Percentiles rank a stretch among this genome's conserved stretches.
Evolutionary conservation across 1,284 basidiomycete species (phyloP).

Genomic region (Peniophora sp.): DNA sequence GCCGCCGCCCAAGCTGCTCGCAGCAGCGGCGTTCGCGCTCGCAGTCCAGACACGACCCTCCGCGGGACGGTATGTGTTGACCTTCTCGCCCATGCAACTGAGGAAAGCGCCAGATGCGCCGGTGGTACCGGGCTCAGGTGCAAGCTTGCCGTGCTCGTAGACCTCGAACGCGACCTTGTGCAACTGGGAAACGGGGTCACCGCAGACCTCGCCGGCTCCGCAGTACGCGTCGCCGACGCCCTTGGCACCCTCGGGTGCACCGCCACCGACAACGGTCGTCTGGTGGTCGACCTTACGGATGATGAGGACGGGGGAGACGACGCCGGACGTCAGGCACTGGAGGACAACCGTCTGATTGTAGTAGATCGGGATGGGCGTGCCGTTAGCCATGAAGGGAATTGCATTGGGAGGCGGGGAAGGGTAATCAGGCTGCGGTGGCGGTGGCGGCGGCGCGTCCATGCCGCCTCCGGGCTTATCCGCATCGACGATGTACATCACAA

Average conservation of each 20-base stretch:
- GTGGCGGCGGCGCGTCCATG: constrained; percentile 68
- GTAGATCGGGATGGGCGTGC: constrained; percentile 78
- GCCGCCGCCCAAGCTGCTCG: constrained; percentile 29
- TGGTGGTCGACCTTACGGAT: constrained; percentile 91
- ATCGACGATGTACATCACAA: constrained; percentile 92
- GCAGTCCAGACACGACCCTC: constrained; percentile 62
- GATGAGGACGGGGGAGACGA: constrained; percentile 87
- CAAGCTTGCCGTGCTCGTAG: constrained; percentile 60
- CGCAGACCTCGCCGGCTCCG: constrained; percentile 77
- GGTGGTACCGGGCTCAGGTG: constrained; percentile 64
- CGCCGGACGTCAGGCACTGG: constrained; percentile 90
- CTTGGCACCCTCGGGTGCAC: constrained; percentile 73
- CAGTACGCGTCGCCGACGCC: constrained; percentile 78
- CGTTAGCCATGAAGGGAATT: constrained; percentile 72
- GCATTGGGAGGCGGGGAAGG: constrained; percentile 87
- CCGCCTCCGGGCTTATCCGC: constrained; percentile 73
- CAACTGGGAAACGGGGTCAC: constrained; percentile 90
- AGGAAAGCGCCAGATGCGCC: constrained; percentile 74
- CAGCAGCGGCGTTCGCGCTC: constrained; percentile 25
- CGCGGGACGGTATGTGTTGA: constrained; percentile 80
- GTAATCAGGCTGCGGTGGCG: constrained; percentile 76
- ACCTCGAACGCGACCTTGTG: constrained; percentile 94
- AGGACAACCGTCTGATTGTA: constrained; percentile 96
- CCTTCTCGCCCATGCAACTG: constrained; percentile 83
- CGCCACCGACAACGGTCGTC: constrained; percentile 85